Conservation (phyloP, 139 green algal species). For the Chlorella ohadii region DNA sequence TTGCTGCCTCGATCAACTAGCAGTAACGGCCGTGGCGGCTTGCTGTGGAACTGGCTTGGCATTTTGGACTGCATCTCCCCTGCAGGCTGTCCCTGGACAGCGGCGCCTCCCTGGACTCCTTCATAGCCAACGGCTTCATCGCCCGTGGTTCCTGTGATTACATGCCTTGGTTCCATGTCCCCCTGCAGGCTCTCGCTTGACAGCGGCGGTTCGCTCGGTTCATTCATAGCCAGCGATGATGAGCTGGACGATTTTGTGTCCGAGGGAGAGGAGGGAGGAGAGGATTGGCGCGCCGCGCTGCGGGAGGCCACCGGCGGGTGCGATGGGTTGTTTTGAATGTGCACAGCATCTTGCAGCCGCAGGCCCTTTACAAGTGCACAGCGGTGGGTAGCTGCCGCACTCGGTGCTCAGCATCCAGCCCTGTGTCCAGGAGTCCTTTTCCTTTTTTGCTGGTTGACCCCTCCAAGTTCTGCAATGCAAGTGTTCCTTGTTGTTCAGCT, state of each 20-base stretch:
- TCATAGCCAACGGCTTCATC: conserved; percentile 11
- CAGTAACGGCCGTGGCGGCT: too few relatives aligned
- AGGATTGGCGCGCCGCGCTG: conserved; percentile 32
- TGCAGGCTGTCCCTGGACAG: conserved; percentile 37
- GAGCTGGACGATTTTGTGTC: conserved; percentile 1
- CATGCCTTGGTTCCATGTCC: too few relatives aligned
- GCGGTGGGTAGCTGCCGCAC: too few relatives aligned
- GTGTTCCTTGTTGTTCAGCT: too few relatives aligned
- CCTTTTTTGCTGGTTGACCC: too few relatives aligned
- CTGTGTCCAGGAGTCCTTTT: too few relatives aligned
- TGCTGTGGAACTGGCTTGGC: too few relatives aligned
- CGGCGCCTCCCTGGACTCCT: conserved; percentile 1
- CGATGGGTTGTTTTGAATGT: neutral
- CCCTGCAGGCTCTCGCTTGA: too few relatives aligned
- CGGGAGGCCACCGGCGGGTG: conserved; percentile 32
- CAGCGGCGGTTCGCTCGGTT: neutral
- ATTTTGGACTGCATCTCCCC: neutral
- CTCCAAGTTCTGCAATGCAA: neutral
- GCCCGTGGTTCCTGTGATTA: too few relatives aligned
- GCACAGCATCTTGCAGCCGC: neutral
- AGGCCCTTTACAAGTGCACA: too few relatives aligned
- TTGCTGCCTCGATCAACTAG: too few relatives aligned
- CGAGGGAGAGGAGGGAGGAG: neutral
- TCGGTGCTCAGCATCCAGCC: too few relatives aligned
- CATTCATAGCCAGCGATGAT: conserved; percentile 18